A percentile compares a stretch with the other conserved stretches of the same genome.
phyloP scores from a whole-genome alignment of 345 rosid genomes.

The Hypericum perforatum region DNA sequence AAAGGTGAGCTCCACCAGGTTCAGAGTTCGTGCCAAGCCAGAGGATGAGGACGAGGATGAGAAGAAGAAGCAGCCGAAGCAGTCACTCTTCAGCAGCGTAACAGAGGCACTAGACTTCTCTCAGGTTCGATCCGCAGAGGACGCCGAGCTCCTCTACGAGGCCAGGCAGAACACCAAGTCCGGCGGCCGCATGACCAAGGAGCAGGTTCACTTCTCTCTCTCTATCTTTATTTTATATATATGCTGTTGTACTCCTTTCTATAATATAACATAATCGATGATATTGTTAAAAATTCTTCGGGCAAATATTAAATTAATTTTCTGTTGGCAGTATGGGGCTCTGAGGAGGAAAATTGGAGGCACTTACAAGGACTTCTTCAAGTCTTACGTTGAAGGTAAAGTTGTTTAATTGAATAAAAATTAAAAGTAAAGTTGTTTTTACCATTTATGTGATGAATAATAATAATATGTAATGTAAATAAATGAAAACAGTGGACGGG shows the following conservation, averaged over 20 bases:
- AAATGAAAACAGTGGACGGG: conserved; percentile 53
- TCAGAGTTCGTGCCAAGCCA: conserved; percentile 31
- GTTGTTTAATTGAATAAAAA: no score
- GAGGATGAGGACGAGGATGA: conserved; percentile 25
- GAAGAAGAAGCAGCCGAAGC: conserved; percentile 34
- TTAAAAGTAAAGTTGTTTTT: neutral
- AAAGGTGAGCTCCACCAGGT: conserved; percentile 7
- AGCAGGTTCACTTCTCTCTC: conserved; percentile 41
- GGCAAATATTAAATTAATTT: no score
- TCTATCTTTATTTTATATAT: no score
- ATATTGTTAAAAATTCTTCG: no score
- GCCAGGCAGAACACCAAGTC: conserved; percentile 65
- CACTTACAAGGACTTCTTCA: conserved; percentile 87
- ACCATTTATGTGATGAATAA: neutral
- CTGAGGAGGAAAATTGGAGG: conserved; percentile 91
- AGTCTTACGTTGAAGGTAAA: conserved; percentile 79
- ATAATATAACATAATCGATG: no score
- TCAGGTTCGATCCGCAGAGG: conserved; percentile 63
- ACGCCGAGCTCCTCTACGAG: conserved; percentile 66
- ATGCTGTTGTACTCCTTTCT: no score
- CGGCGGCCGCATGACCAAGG: conserved; percentile 55
- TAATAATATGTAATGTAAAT: neutral
- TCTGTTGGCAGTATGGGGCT: conserved; percentile 65
- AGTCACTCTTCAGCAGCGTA: conserved; percentile 53
- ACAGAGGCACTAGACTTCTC: conserved; percentile 81